These are phyloP conservation scores for Camellia granthamiana DNA, from an alignment of 148 eudicot genomes.

Conservation along the genomic window DNA sequence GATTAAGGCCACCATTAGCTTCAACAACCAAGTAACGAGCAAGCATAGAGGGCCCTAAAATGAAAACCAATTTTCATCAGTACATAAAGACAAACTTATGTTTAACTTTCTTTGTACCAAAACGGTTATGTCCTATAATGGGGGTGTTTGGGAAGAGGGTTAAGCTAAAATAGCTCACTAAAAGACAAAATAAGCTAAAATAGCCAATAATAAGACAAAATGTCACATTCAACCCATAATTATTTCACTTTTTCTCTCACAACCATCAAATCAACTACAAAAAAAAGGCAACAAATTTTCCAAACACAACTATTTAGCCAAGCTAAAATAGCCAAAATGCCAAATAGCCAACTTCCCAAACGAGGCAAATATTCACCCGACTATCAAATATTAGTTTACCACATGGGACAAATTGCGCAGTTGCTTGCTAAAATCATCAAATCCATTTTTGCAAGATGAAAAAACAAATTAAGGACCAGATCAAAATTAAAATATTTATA, in stretches of 20 bases:
- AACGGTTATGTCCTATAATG: neutral
- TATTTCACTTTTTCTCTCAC: too few species aligned
- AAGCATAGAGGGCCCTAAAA: constrained; percentile 30
- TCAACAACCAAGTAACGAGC: constrained; percentile 63
- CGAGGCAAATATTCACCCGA: neutral
- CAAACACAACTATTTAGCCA: too few species aligned
- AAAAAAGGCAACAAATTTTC: too few species aligned
- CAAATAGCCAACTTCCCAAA: too few species aligned
- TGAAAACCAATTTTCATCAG: neutral
- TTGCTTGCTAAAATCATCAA: neutral
- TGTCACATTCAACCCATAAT: too few species aligned
- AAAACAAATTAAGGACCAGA: neutral
- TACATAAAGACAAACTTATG: neutral
- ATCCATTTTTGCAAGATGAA: too few species aligned
- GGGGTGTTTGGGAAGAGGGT: too few species aligned
- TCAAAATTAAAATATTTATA: constrained; percentile 8
- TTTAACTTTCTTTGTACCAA: neutral
- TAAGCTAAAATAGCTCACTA: too few species aligned
- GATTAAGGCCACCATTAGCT: constrained; percentile 92
- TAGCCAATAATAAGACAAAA: too few species aligned
- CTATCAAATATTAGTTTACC: neutral
- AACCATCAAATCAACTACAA: too few species aligned
- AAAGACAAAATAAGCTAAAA: too few species aligned
- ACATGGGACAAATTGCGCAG: neutral
- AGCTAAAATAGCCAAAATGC: too few species aligned